Conservation (phyloP, 2,329 filamentous ascomycete genomes). For the Purpureocillium takamizusanense region DNA sequence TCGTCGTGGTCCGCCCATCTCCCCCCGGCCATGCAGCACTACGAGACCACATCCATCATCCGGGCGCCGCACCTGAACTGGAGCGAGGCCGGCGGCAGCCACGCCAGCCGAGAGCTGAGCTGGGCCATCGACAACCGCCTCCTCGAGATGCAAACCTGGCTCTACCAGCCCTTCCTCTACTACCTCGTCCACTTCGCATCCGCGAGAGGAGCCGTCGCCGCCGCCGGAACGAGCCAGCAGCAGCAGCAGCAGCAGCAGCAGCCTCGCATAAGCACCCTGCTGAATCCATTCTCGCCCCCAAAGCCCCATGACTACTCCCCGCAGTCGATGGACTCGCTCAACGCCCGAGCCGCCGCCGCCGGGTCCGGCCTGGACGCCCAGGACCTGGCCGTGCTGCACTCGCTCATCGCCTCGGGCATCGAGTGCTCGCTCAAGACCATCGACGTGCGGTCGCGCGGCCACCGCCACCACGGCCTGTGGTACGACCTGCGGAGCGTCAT, state of each 20-base stretch:
- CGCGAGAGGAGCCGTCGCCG: not conserved
- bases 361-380: conserved; percentile 5
- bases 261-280: conserved; percentile 7
- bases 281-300: conserved; percentile 3
- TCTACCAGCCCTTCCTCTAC: conserved; percentile 3
- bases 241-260: not conserved
- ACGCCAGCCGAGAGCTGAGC: conserved; percentile 12
- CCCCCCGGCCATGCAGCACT: conserved; percentile 10
- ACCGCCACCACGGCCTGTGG: conserved; percentile 17
- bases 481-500: conserved; percentile 13
- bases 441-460: conserved; percentile 10
- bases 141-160: conserved; percentile 14
- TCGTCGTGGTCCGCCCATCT: conserved; percentile 13
- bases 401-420: conserved; percentile 10
- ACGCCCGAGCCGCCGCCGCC: not conserved
- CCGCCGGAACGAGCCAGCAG: no score
- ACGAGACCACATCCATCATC: not conserved
- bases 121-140: conserved; percentile 13
- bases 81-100: conserved; percentile 6
- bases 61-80: no score
- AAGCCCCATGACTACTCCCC: no score
- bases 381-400: conserved; percentile 8
- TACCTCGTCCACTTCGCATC: conserved; percentile 9
- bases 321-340: conserved; percentile 1
- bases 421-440: conserved; percentile 13